Evolutionary conservation across 2,329 filamentous ascomycete species (phyloP), one percentile per base, ranked within the genome.

Genomic region (Hymenoscyphus occultus): DNA sequence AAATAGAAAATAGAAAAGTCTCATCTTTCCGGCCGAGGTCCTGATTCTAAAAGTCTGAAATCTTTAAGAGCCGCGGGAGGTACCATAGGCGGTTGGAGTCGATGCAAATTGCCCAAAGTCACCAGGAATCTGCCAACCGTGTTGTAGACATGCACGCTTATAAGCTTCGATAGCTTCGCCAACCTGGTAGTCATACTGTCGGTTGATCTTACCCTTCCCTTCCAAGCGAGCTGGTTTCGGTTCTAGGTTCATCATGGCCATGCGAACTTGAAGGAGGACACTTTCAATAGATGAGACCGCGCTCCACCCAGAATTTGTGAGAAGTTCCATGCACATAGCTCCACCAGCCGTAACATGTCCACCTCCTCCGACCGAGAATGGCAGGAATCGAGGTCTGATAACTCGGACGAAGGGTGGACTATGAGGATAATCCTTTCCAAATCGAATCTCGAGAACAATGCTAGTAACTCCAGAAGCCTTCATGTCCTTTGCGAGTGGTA

Each of bases 261-360:
- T 79, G 28, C 90, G 88, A 31, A 97, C 88, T 75, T 96, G 91
- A 32, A 96, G 76, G 14, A 97, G 79, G 2, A 97, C 87, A 61
- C 86, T 89, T 74, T 97, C 93, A 69, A 97, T 87, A 19, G 85
- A 87, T 60, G 83, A 86, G 0, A 84, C 87, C 0, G 90, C 87
- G 28, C 83, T 87, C 93, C 93, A 97, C 32, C 93, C 93, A 6
- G 86, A 85, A 75, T 89, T 92, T 0, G 93, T 96, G 67, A 97
- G 82, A 4, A 95, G 82, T 76, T 95, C 89, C 86, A 96, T 93
- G 76, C 85, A 87, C 78, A 97, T 86, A 1, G 93, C 91, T 1
- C 93, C 93, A 31, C 93, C 93, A 1, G 82, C 79, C 0, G 93
- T 96, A 66, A 97, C 89, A 75, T 97, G 91, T 0, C 93, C 93